phyloP scores from a whole-genome alignment of 257 asterid genomes.

The Handroanthus guayacan region DNA sequence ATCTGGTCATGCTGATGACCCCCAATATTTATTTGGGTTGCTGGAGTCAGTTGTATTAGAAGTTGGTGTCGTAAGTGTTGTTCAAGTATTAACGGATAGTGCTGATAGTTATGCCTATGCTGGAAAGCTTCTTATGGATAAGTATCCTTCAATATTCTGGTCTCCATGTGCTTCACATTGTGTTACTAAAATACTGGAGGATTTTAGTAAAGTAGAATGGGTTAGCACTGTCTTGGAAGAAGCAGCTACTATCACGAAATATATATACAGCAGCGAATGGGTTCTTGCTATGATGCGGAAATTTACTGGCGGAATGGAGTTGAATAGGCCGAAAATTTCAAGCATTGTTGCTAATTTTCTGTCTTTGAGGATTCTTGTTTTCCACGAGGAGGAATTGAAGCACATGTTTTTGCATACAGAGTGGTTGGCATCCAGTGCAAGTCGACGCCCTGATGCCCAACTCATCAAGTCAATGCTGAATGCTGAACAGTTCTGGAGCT shows the following conservation, averaged over 20 bases:
- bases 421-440: conserved; percentile 44
- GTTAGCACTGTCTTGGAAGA: conserved; percentile 52
- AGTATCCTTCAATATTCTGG: conserved; percentile 51
- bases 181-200: conserved; percentile 48
- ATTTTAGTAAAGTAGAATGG: conserved; percentile 51
- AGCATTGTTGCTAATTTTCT: conserved; percentile 41
- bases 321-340: conserved; percentile 43
- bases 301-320: conserved; percentile 44
- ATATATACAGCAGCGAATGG: conserved; percentile 44
- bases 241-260: conserved; percentile 40
- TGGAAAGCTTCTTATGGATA: conserved; percentile 54
- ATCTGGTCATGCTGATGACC: conserved; percentile 49
- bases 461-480: conserved; percentile 41
- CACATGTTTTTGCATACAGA: conserved; percentile 46
- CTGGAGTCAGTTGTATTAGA: conserved; percentile 52
- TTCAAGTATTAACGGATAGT: conserved; percentile 53
- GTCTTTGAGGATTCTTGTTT: conserved; percentile 43
- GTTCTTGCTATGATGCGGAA: conserved; percentile 42
- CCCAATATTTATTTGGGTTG: conserved; percentile 44
- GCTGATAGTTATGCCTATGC: conserved; percentile 37
- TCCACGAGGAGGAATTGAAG: conserved; percentile 47
- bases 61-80: conserved; percentile 46
- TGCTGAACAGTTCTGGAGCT: conserved; percentile 47
- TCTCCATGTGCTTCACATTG: conserved; percentile 59
- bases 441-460: conserved; percentile 39